Conservation (phyloP, 208 protist genomes). For the Acanthamoeba royreba region DNA sequence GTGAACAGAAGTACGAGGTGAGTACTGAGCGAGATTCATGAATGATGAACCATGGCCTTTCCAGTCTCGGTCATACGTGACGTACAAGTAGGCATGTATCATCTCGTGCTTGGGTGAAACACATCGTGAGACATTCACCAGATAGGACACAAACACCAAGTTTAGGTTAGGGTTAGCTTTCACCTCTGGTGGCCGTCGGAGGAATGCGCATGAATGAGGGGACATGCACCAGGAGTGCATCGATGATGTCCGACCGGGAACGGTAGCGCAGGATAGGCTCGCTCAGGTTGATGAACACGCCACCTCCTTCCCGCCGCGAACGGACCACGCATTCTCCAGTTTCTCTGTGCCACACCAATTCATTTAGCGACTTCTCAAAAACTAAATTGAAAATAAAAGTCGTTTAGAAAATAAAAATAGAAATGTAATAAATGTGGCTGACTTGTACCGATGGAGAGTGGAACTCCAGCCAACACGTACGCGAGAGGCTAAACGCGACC, state of each 20-base stretch:
- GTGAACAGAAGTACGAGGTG: neutral
- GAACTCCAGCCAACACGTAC: neutral
- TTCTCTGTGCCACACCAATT: neutral
- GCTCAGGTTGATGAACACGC: neutral
- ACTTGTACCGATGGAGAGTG: neutral
- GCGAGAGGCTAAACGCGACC: neutral
- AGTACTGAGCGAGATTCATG: neutral
- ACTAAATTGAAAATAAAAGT: neutral
- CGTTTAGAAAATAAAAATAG: neutral
- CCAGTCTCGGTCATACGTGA: neutral
- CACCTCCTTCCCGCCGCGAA: neutral
- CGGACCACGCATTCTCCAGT: neutral
- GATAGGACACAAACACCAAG: too few species aligned
- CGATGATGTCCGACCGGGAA: neutral
- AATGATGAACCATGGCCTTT: neutral
- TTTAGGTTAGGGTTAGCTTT: too few species aligned
- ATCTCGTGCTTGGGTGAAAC: conserved; percentile 17
- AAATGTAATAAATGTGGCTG: neutral
- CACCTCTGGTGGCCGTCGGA: too few species aligned
- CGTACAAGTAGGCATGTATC: neutral
- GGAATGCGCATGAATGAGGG: neutral
- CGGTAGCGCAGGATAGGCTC: neutral
- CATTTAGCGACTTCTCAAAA: neutral
- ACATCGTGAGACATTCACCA: too few species aligned
- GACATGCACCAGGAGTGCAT: neutral